Conservation (phyloP, 2,329 filamentous ascomycete species). For the Arthroderma sp. region DNA sequence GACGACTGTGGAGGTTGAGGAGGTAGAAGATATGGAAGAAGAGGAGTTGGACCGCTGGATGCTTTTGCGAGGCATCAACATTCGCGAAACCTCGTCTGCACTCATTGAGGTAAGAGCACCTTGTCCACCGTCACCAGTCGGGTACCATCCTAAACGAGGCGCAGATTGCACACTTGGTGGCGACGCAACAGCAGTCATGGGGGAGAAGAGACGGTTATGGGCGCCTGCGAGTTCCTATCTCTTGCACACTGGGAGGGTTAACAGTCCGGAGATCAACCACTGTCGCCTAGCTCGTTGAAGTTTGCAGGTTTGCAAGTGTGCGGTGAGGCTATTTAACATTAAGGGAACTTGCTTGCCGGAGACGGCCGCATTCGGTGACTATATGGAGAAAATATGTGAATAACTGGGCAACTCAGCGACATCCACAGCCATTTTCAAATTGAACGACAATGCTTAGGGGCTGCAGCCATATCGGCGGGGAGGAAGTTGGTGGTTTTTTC, state of each 20-base stretch:
- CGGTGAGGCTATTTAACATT: not conserved
- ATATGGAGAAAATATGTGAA: not conserved
- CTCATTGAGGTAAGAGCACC: conserved; percentile 60
- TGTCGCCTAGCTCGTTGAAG: not conserved
- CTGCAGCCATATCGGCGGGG: no score
- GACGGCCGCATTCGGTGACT: not conserved
- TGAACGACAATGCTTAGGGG: no score
- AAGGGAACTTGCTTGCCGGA: not conserved
- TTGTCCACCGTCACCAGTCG: conserved; percentile 43
- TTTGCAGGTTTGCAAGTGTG: not conserved
- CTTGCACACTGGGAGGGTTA: not conserved
- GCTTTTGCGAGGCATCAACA: conserved; percentile 81
- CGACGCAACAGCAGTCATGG: conserved; percentile 57
- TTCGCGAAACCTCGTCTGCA: conserved; percentile 70
- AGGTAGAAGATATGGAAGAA: conserved; percentile 60
- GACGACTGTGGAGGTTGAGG: conserved; percentile 42
- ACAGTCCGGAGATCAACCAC: not conserved
- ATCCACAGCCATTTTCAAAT: not conserved
- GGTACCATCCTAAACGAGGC: conserved; percentile 50
- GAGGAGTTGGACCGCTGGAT: conserved; percentile 82
- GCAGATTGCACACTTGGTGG: conserved; percentile 52
- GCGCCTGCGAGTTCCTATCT: not conserved
- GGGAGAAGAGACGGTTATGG: not conserved
- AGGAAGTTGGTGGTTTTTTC: no score
- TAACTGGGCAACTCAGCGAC: not conserved